A percentile compares a stretch with the other conserved stretches of the same genome.
Conservation (phyloP, 2,329 filamentous ascomycete genomes). For the Drechslerella dactyloides region DNA sequence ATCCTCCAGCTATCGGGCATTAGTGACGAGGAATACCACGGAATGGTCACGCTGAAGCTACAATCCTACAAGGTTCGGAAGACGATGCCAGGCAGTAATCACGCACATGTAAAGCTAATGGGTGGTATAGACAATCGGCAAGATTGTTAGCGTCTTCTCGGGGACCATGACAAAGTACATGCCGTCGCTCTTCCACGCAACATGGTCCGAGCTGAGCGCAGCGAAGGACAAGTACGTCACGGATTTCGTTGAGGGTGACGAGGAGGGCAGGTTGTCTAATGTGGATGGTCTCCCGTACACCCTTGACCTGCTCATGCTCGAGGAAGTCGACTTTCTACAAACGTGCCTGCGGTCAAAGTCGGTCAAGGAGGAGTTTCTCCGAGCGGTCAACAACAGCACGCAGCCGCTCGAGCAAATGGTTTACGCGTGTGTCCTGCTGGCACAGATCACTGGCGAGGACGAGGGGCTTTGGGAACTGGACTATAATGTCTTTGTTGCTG, state of each 20-base stretch:
- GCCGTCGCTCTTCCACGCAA: constrained; percentile 78
- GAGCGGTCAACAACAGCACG: constrained; percentile 46
- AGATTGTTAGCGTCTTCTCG: constrained; percentile 83
- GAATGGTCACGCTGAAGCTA: constrained; percentile 82
- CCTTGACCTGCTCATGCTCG: constrained; percentile 87
- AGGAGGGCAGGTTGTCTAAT: constrained; percentile 87
- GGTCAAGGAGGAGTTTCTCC: constrained; percentile 81
- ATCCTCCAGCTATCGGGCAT: constrained; percentile 69
- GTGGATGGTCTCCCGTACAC: constrained; percentile 91
- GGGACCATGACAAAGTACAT: constrained; percentile 82
- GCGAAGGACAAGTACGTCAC: constrained; percentile 76
- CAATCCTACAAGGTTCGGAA: constrained; percentile 79
- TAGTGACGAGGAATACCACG: constrained; percentile 71
- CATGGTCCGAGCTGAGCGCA: constrained; percentile 84
- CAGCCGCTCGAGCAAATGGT: constrained; percentile 54
- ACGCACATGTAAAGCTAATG: constrained; percentile 49
- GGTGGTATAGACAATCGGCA: constrained; percentile 74
- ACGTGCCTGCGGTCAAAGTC: constrained; percentile 85
- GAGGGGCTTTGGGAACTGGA: constrained; percentile 97
- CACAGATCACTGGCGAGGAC: constrained; percentile 89
- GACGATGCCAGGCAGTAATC: constrained; percentile 11
- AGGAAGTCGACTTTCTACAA: constrained; percentile 94
- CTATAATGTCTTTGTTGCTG: constrained; percentile 90
- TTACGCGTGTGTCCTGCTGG: constrained; percentile 57
- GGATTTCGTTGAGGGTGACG: constrained; percentile 83